Evolutionary conservation across 129 eudicot genomes (phyloP).

Genomic region (Saussurea involucrata): DNA sequence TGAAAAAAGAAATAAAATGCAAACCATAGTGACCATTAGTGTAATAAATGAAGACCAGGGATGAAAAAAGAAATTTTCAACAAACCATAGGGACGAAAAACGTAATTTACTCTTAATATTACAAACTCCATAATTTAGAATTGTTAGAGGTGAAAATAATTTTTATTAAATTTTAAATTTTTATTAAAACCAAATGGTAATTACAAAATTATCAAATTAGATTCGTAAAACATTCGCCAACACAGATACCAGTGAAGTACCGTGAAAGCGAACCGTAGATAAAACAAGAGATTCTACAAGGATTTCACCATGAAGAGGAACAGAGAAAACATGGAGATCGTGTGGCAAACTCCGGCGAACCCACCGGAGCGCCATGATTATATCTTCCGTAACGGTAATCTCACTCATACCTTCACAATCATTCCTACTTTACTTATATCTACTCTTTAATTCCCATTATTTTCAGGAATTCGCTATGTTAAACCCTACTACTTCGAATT

Average conservation of each 20-base stretch:
- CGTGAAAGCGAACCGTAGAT: not conserved
- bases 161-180: no score
- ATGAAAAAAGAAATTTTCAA: no score
- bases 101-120: no score
- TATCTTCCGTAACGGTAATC: conserved; percentile 69
- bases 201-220: no score
- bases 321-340: conserved; percentile 69
- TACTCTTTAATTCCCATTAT: not conserved
- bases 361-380: conserved; percentile 85
- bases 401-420: not conserved
- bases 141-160: no score
- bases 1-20: no score
- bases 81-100: no score
- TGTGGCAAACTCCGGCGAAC: conserved; percentile 97
- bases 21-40: no score
- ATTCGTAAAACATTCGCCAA: no score
- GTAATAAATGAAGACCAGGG: no score
- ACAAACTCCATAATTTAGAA: no score
- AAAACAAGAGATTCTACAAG: not conserved
- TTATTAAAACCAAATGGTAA: no score
- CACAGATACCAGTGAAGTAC: not conserved
- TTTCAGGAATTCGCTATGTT: conserved; percentile 85
- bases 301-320: conserved; percentile 57
- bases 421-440: not conserved
- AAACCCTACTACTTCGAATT: conserved; percentile 95